Conservation (phyloP, 139 green algal species). For the Microglena sp. region DNA sequence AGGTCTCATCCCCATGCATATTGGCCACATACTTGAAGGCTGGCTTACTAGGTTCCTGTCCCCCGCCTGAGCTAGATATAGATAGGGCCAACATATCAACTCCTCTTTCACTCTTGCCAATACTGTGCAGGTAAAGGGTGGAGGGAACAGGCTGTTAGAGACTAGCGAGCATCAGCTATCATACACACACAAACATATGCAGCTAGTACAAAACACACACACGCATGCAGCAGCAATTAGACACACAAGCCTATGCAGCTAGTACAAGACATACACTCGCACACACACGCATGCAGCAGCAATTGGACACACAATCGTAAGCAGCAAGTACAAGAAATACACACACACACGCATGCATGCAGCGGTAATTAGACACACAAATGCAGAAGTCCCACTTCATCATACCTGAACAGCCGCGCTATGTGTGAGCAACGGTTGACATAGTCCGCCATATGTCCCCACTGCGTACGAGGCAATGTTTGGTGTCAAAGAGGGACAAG, state of each 20-base stretch:
- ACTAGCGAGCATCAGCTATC: not conserved
- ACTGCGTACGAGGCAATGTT: not conserved
- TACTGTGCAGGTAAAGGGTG: not conserved
- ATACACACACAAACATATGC: not conserved
- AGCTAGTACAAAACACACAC: not conserved
- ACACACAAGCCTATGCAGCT: not conserved
- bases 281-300: not conserved
- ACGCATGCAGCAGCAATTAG: not conserved
- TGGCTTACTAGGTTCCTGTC: slow-evolving; percentile 22
- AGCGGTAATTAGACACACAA: not conserved
- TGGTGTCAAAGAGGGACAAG: not conserved
- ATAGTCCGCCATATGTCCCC: not conserved
- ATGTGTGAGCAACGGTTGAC: not conserved
- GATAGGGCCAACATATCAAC: not conserved
- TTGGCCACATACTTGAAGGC: slow-evolving; percentile 65
- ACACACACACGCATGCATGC: not conserved
- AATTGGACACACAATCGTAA: not conserved
- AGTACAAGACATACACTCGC: not conserved
- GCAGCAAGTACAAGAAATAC: not conserved
- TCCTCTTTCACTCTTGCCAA: not conserved
- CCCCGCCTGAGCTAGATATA: not conserved
- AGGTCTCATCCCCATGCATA: slow-evolving; percentile 85
- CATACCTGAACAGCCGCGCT: not conserved
- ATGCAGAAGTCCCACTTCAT: not conserved
- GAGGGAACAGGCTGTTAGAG: not conserved